A percentile compares a stretch with the other conserved stretches of the same genome.
These are phyloP conservation scores for Wickerhamiella sorbophila DNA, from an alignment of 805 yeast species.

Conservation along the genomic window DNA sequence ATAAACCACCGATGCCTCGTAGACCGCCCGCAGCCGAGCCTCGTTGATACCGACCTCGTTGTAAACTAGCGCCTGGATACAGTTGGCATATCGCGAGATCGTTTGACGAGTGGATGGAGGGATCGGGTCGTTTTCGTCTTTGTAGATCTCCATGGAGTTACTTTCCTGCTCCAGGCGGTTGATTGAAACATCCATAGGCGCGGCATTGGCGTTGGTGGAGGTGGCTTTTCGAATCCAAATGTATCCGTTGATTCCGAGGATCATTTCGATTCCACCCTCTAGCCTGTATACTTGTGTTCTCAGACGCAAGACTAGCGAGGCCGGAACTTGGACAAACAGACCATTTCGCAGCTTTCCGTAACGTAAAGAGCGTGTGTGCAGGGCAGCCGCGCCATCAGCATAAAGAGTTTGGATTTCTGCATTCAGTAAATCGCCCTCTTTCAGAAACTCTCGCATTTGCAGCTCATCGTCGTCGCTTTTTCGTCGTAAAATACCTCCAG, in stretches of 20 bases:
- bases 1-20: slow-evolving; percentile 78
- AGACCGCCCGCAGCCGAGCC: slow-evolving; percentile 60
- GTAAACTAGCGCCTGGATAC: slow-evolving; percentile 64
- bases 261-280: slow-evolving; percentile 88
- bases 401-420: slow-evolving; percentile 90
- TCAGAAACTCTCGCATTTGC: slow-evolving; percentile 85
- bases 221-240: slow-evolving; percentile 67
- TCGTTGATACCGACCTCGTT: slow-evolving; percentile 83
- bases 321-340: slow-evolving; percentile 62
- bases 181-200: slow-evolving; percentile 35
- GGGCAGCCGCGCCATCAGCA: slow-evolving; percentile 80
- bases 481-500: slow-evolving; percentile 91
- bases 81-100: slow-evolving; percentile 74
- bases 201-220: slow-evolving; percentile 19
- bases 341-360: slow-evolving; percentile 95
- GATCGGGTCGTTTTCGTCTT: slow-evolving; percentile 71
- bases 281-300: slow-evolving; percentile 75
- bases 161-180: slow-evolving; percentile 79
- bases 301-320: slow-evolving; percentile 68
- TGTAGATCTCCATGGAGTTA: slow-evolving; percentile 87
- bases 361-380: slow-evolving; percentile 89
- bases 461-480: slow-evolving; percentile 91
- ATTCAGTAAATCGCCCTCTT: slow-evolving; percentile 90
- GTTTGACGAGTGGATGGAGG: slow-evolving; percentile 47
- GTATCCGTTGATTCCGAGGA: slow-evolving; percentile 89